A percentile compares a stretch with the other conserved stretches of the same genome.
phyloP scores from a whole-genome alignment of 768 basidiomycete genomes.

The Podaxis sp. region DNA sequence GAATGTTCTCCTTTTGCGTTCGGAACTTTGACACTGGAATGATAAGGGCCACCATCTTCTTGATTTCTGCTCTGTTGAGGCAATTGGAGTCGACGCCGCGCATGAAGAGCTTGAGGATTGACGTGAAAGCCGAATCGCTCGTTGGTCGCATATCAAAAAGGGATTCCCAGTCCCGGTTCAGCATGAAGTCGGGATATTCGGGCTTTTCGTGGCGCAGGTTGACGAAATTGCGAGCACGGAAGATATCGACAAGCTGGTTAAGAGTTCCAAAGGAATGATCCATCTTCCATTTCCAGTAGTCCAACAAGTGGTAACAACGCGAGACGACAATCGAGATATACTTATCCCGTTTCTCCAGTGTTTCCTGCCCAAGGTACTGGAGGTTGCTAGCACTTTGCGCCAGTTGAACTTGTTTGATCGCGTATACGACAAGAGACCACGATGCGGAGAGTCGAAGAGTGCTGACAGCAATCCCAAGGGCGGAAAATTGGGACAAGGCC shows the following conservation, averaged over 20 bases:
- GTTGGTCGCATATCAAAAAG: neutral
- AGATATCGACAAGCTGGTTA: conserved; percentile 12
- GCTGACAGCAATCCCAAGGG: neutral
- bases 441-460: conserved; percentile 5
- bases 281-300: conserved; percentile 13
- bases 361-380: neutral
- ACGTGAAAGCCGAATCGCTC: conserved; percentile 9
- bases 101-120: conserved; percentile 10
- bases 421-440: conserved; percentile 4
- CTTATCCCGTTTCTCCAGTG: conserved; percentile 6
- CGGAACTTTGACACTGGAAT: conserved; percentile 14
- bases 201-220: conserved; percentile 10
- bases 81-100: conserved; percentile 4
- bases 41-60: conserved; percentile 13
- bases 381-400: neutral
- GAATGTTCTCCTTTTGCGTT: conserved; percentile 3
- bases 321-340: conserved; percentile 8
- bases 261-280: conserved; percentile 6
- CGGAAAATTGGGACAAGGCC: conserved; percentile 10
- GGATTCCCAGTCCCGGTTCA: conserved; percentile 7
- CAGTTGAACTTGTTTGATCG: conserved; percentile 9
- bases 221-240: conserved; percentile 13
- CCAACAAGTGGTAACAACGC: conserved; percentile 10
- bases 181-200: conserved; percentile 14
- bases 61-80: conserved; percentile 8